Conservation (phyloP, 2,329 filamentous ascomycete species). For the Aspergillus sp. region DNA sequence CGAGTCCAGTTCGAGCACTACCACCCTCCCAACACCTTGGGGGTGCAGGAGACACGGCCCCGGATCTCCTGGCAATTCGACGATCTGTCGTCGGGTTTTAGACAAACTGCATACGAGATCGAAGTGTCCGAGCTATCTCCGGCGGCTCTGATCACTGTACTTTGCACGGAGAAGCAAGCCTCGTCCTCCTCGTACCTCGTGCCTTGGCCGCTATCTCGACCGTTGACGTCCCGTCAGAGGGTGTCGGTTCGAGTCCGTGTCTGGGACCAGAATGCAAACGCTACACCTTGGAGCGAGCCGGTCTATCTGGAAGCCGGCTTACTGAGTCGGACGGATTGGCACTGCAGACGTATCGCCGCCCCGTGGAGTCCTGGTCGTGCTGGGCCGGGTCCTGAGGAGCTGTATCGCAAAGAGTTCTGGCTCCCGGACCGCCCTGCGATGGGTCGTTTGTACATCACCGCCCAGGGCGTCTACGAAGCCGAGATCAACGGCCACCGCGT, state of each 20-base stretch:
- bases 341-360: constrained; percentile 1
- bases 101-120: neutral
- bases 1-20: constrained; percentile 4
- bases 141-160: neutral
- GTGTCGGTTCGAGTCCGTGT: neutral
- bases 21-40: constrained; percentile 2
- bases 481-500: constrained; percentile 49
- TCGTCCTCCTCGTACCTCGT: neutral
- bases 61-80: constrained; percentile 1
- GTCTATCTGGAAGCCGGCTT: neutral
- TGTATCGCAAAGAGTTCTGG: neutral
- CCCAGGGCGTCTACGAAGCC: constrained; percentile 47
- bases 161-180: neutral
- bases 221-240: neutral
- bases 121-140: neutral
- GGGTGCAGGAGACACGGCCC: neutral
- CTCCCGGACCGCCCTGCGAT: too few species aligned
- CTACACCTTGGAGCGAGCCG: neutral
- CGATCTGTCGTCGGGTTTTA: neutral
- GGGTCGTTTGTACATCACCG: constrained; percentile 47
- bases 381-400: neutral
- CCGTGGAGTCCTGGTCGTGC: neutral
- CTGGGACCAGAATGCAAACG: neutral
- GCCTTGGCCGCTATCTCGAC: neutral
- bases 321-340: neutral